Evolutionary conservation across 148 eudicot genomes (phyloP).

Genomic region (Rhododendron williamsianum): DNA sequence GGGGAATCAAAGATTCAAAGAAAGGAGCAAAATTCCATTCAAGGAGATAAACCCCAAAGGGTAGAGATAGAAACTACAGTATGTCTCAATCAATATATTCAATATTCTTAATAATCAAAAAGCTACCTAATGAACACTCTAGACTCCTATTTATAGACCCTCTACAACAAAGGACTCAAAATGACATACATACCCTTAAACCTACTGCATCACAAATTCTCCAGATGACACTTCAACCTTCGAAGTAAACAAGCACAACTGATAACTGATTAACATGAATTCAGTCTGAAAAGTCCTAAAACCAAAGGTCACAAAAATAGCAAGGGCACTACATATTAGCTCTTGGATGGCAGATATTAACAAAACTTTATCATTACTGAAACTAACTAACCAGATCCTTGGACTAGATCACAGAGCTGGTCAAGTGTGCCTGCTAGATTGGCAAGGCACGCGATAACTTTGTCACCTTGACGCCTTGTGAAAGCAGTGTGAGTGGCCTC

Average conservation of each 20-base stretch:
- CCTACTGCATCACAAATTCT: neutral
- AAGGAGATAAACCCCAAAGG: too few species aligned
- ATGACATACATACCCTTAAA: too few species aligned
- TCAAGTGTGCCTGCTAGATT: slow-evolving; percentile 44
- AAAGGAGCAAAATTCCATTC: too few species aligned
- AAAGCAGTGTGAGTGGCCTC: slow-evolving; percentile 30
- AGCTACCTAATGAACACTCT: too few species aligned
- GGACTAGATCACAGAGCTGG: slow-evolving; percentile 41
- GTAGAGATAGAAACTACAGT: too few species aligned
- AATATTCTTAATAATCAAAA: too few species aligned
- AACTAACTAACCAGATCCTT: slow-evolving; percentile 19
- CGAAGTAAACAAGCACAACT: neutral
- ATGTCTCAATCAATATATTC: too few species aligned
- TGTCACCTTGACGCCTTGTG: slow-evolving; percentile 48
- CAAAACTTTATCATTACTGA: neutral
- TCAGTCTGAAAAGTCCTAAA: neutral
- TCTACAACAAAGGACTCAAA: too few species aligned
- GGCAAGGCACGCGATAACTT: slow-evolving; percentile 51
- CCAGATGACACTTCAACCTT: neutral
- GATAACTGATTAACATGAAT: neutral
- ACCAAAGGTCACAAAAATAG: neutral
- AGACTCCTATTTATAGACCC: too few species aligned
- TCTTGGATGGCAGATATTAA: neutral
- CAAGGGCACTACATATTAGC: neutral
- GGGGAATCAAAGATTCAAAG: too few species aligned